Base-by-base conservation (phyloP, 768 basidiomycete genomes). In the Naematelia aurantialba region DNA sequence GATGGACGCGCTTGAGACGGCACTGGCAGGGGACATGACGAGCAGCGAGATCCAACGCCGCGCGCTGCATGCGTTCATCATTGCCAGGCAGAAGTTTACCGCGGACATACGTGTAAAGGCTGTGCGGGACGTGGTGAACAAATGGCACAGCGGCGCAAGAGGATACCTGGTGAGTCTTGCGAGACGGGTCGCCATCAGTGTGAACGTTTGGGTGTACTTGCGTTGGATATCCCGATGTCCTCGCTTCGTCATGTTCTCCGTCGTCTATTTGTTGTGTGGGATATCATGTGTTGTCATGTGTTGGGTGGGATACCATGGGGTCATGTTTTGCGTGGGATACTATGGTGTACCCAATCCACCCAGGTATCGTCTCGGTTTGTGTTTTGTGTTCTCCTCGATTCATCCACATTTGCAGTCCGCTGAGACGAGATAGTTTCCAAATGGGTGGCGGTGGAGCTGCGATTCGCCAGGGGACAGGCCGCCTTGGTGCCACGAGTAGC, bases 61-160 rank as follows among this genome's bases (percentile, higher is more conserved):
- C 22, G 60, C 60, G 2, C 13, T 58, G n/a, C 34, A 46, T 29
- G 60, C 55, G 14, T 62, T 52, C 47, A 55, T 58, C 45, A 48
- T 31, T 26, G 60, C 56, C 3, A 19, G 56, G 21, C 34, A 58
- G 25, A 31, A 45, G 34, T 58, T 52, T 47, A 62, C 60, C 29
- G 39, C 55, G 2, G 17, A 45, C 10, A 24, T 19, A 5, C 34
- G 52, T 24, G 21, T 47, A 5, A 5, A 46, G 44, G 42, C 45
- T 17, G 60, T 62, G 14, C 30, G 19, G 19, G 39, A 44, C 14
- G 19, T 62, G 14, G 56, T 57, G 12, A 31, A 49, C 2, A 29
- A 12, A 5, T 58, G 24, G 17, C 45, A 48, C 10, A 39, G 3
- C 3, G 60, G 60, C 12, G 60, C 46, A 14, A 57, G 60, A 47